These are phyloP conservation scores for Podospora australis DNA, from an alignment of 495 filamentous ascomycete species.

Conservation along the genomic window DNA sequence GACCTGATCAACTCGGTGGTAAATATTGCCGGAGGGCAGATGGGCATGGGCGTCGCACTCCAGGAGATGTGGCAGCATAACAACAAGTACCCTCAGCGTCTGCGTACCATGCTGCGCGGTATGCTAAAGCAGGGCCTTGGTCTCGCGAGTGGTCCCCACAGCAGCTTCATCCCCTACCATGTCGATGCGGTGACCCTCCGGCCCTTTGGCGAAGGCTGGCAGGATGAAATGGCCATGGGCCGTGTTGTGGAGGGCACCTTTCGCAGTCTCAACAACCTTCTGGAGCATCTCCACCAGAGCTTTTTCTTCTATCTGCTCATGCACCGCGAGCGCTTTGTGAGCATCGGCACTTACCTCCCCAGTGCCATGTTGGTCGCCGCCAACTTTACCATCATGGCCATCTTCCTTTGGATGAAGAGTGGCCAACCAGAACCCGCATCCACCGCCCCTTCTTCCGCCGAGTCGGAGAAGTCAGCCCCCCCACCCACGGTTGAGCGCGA, in stretches of 20 bases:
- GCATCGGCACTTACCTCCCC: slow-evolving; percentile 94
- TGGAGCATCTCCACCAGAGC: slow-evolving; percentile 96
- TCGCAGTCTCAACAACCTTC: slow-evolving; percentile 86
- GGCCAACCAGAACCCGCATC: slow-evolving; percentile 41
- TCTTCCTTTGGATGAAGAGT: slow-evolving; percentile 84
- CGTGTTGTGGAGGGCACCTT: slow-evolving; percentile 83
- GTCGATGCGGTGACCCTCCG: slow-evolving; percentile 94
- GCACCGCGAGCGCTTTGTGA: slow-evolving; percentile 84
- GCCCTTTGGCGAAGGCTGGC: slow-evolving; percentile 83
- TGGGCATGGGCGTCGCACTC: slow-evolving; percentile 75
- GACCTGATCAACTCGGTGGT: slow-evolving; percentile 95
- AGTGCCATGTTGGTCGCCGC: slow-evolving; percentile 92
- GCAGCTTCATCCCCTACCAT: slow-evolving; percentile 94
- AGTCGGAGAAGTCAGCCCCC: slow-evolving; percentile 13
- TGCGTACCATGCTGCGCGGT: slow-evolving; percentile 84
- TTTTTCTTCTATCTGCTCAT: slow-evolving; percentile 99
- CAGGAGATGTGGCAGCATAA: slow-evolving; percentile 84
- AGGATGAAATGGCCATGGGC: slow-evolving; percentile 94
- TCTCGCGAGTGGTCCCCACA: slow-evolving; percentile 85
- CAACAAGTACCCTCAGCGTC: slow-evolving; percentile 72
- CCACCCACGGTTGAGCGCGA: slow-evolving; percentile 54
- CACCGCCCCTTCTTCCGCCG: slow-evolving; percentile 15
- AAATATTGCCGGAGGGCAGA: slow-evolving; percentile 79
- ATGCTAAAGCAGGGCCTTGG: slow-evolving; percentile 91
- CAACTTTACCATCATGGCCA: slow-evolving; percentile 93